Conservation (phyloP, 441 rosid genomes). For the Biscutella laevigata region DNA sequence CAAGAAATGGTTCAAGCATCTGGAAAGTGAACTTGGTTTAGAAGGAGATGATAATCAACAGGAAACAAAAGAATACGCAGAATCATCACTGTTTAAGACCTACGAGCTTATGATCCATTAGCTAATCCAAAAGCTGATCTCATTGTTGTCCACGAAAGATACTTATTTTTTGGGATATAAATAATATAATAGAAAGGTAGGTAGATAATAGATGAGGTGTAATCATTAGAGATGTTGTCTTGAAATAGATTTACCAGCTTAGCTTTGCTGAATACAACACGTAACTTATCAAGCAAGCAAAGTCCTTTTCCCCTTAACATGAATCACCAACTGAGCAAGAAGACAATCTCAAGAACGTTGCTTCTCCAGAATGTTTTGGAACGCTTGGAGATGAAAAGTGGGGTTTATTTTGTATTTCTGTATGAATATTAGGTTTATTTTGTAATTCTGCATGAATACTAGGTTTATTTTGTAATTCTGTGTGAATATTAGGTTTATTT, state of each 20-base stretch:
- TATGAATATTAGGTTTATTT: not conserved
- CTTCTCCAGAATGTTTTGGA: too few relatives aligned
- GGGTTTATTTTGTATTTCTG: not conserved
- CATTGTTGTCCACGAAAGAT: not conserved
- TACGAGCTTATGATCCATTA: slow-evolving; percentile 26
- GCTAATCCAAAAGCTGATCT: not conserved
- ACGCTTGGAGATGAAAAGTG: too few relatives aligned
- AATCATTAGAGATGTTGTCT: too few relatives aligned
- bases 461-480: not conserved
- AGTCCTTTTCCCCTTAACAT: not conserved
- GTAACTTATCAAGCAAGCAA: slow-evolving; percentile 5
- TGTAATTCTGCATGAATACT: not conserved
- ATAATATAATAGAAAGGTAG: too few relatives aligned
- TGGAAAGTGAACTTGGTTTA: slow-evolving; percentile 64
- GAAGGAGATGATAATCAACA: slow-evolving; percentile 27
- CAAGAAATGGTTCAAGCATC: slow-evolving; percentile 49
- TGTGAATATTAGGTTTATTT: not conserved
- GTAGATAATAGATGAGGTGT: too few relatives aligned
- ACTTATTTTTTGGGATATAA: slow-evolving; percentile 1
- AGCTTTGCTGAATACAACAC: not conserved
- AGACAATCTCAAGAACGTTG: not conserved
- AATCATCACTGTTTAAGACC: slow-evolving; percentile 19
- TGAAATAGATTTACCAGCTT: slow-evolving; percentile 2
- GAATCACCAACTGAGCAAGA: not conserved
- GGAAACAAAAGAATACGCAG: not conserved